These are phyloP conservation scores for Nicotiana otophora DNA, from an alignment of 257 asterid species.

Conservation along the genomic window DNA sequence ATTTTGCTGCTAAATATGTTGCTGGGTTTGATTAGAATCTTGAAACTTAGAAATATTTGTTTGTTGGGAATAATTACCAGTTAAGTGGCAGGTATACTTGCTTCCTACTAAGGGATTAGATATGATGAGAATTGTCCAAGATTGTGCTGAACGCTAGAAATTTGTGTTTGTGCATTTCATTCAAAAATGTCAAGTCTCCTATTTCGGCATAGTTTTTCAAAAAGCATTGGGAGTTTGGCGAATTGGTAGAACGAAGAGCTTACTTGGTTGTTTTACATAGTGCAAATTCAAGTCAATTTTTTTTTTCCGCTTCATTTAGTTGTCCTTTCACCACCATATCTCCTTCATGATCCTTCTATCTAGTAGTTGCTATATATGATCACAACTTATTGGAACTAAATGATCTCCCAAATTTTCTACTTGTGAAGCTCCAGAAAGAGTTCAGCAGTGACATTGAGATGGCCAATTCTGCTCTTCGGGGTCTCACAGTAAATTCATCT, in stretches of 20 bases:
- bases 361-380: background rate
- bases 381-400: background rate
- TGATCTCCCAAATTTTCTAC: background rate
- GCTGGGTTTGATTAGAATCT: background rate
- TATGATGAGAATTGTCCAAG: background rate
- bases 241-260: background rate
- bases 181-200: no score
- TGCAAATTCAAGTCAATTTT: background rate
- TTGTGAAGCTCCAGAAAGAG: slow-evolving; percentile 66
- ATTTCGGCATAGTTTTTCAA: background rate
- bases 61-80: background rate
- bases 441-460: slow-evolving; percentile 76
- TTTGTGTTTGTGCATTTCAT: background rate
- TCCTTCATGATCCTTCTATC: background rate
- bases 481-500: slow-evolving; percentile 52
- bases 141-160: background rate
- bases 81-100: no score
- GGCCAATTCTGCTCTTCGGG: slow-evolving; percentile 51
- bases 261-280: background rate
- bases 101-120: no score
- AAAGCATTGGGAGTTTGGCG: background rate
- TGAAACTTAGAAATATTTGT: background rate
- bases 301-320: background rate
- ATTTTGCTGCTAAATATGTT: background rate
- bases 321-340: background rate